These are phyloP conservation scores for Beauveria caledonica DNA, from an alignment of 2,329 filamentous ascomycete species.

Conservation along the genomic window DNA sequence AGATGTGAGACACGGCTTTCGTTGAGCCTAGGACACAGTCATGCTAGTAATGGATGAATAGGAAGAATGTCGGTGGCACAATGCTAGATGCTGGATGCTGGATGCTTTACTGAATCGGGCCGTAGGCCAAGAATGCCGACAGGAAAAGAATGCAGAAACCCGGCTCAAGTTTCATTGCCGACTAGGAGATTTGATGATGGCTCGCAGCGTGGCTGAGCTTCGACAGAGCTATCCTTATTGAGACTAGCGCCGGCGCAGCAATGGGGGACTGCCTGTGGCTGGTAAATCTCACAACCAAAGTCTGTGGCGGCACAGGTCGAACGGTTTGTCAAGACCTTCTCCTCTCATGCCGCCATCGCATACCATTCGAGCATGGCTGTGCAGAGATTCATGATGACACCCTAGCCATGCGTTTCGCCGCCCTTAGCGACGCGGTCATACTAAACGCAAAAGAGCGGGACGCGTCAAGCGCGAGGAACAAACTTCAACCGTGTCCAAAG, in stretches of 20 bases:
- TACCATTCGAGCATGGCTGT: no score
- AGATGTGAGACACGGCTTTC: background rate
- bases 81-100: background rate
- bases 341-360: no score
- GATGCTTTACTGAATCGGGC: background rate
- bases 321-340: no score
- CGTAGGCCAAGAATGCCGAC: background rate
- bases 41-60: background rate
- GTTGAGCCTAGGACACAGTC: background rate
- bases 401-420: no score
- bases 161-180: background rate
- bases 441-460: no score
- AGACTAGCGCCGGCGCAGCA: background rate
- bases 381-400: no score
- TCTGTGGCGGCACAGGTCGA: no score
- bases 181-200: constrained; percentile 4
- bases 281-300: background rate
- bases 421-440: no score
- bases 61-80: background rate
- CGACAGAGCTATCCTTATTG: background rate
- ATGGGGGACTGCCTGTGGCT: background rate
- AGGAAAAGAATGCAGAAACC: background rate
- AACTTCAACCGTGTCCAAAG: no score
- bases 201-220: constrained; percentile 7
- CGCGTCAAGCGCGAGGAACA: no score